Conservation (phyloP, 495 filamentous ascomycete genomes). For the Hyaloscypha variabilis region DNA sequence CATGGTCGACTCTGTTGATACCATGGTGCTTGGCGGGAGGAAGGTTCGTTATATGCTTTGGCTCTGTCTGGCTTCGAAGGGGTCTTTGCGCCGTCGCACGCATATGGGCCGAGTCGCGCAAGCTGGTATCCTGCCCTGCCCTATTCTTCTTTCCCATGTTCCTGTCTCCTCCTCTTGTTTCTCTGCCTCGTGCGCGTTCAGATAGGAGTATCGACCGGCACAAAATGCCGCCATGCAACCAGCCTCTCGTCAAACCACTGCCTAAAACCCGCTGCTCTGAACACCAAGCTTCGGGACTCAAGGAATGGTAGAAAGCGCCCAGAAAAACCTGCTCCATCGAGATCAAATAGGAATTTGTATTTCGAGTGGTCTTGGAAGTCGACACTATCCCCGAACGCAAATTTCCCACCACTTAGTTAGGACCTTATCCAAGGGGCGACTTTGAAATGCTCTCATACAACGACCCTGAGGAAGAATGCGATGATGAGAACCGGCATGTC, state of each 20-base stretch:
- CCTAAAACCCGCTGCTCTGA: conserved; percentile 66
- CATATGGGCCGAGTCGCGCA: not conserved
- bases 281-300: conserved; percentile 61
- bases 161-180: too few relatives aligned
- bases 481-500: too few relatives aligned
- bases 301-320: conserved; percentile 66
- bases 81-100: not conserved
- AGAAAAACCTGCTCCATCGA: conserved; percentile 61
- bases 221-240: conserved; percentile 76
- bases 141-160: not conserved
- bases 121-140: not conserved
- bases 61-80: too few relatives aligned
- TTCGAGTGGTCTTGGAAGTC: conserved; percentile 25
- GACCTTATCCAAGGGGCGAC: too few relatives aligned
- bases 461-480: too few relatives aligned
- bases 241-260: conserved; percentile 77
- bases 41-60: not conserved
- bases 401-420: too few relatives aligned
- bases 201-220: conserved; percentile 77
- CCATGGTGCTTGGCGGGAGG: conserved; percentile 17
- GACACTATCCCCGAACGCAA: conserved; percentile 42
- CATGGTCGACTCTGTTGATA: conserved; percentile 27
- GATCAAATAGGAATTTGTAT: conserved; percentile 64
- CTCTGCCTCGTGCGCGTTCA: too few relatives aligned
- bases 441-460: too few relatives aligned